Base-by-base conservation (phyloP, 352 stramenopile species). In the Phytophthora rubi region DNA sequence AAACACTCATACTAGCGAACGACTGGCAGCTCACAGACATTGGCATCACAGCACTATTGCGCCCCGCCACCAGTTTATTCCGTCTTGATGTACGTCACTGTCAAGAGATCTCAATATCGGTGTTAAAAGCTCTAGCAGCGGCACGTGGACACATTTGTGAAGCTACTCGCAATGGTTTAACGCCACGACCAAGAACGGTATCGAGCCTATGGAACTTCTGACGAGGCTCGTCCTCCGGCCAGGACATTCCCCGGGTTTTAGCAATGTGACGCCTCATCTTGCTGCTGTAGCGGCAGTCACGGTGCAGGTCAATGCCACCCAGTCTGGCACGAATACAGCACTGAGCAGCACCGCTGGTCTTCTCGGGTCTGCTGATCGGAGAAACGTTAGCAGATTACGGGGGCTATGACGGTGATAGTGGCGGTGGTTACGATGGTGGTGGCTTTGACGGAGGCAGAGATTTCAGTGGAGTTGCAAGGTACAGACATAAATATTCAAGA, bases 1-100 rank as follows among this genome's bases (percentile, higher is more conserved):
- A 90, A 69, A 73, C 71, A 13, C 73, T 95, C 33, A 69, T 82
- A 10, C 59, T 95, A 18, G 81, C 81, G 35, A 89, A 91, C 30
- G 83, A 95, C 76, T 90, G 84, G 82, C 80, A 92, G 47, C 54
- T 95, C 49, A 89, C 83, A 4, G 87, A 95, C 64, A 32, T 18
- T 1, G 82, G 79, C 3, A 32, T 95, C 7, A 53, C 62, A 32
- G 53, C 68, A 13, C 52, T 81, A 12, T 21, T 76, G 45, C 37
- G 26, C 28, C 39, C 62, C 2, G 90, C 76, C 47, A 67, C 39
- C 3, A 67, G 39, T 15, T 70, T 95, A 4, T 42, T 68, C 12
- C 71, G 64, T 6, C 65, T 95, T 10, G 78, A 88, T 57, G 71
- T 91, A 15, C 81, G 82, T 28, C 82, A 90, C 62, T 92, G 85